phyloP scores from a whole-genome alignment of 164 flowering plant genomes.

The Vitis rupestris region DNA sequence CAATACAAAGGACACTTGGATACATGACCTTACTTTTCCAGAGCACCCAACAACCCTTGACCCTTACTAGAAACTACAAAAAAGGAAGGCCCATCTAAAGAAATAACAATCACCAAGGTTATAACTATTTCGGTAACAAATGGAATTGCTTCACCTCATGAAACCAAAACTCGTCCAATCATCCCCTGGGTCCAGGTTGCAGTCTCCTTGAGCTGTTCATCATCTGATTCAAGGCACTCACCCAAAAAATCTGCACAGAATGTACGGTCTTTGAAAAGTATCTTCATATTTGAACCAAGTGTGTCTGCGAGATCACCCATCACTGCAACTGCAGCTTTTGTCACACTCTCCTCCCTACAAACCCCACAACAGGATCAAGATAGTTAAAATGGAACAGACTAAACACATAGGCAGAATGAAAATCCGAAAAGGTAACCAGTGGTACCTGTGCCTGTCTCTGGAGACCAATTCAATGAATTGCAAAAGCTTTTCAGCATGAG shows the following conservation, averaged over 20 bases:
- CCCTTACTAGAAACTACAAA: not conserved
- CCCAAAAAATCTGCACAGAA: conserved; percentile 49
- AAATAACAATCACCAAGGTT: not conserved
- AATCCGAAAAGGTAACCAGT: not conserved
- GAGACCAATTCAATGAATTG: conserved; percentile 69
- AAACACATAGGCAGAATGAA: not conserved
- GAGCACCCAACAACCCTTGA: no score
- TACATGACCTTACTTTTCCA: no score
- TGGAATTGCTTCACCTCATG: conserved; percentile 26
- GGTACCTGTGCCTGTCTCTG: conserved; percentile 61
- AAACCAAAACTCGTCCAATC: conserved; percentile 64
- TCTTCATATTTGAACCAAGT: conserved; percentile 58
- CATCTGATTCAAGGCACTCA: conserved; percentile 74
- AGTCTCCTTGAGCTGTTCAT: conserved; percentile 76
- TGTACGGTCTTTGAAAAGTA: conserved; percentile 38
- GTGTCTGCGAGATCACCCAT: conserved; percentile 87
- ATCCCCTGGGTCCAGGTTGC: conserved; percentile 80
- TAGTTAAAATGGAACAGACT: not conserved
- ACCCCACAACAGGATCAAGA: not conserved
- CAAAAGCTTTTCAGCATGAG: conserved; percentile 68
- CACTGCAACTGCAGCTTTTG: conserved; percentile 78
- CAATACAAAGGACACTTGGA: not conserved
- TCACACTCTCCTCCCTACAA: conserved; percentile 73
- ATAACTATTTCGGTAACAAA: not conserved
- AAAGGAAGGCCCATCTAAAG: not conserved